phyloP scores from a whole-genome alignment of 1,139 yeast species.

The Suhomyces chickasaworum region DNA sequence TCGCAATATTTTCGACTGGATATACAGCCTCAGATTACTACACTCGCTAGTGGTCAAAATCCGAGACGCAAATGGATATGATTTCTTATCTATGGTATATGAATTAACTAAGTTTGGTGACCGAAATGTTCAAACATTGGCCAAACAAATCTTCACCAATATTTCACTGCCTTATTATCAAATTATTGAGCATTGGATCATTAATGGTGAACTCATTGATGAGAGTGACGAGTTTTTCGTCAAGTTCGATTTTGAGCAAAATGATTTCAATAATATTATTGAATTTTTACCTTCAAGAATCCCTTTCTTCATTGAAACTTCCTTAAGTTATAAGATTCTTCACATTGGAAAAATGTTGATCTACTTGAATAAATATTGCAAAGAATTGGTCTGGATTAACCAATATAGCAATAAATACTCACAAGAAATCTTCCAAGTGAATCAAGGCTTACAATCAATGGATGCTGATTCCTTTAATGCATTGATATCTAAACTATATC shows the following conservation, averaged over 20 bases:
- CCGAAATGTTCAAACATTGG: slow-evolving; percentile 42
- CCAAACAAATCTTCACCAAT: slow-evolving; percentile 48
- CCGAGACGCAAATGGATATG: slow-evolving; percentile 48
- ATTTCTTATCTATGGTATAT: slow-evolving; percentile 56
- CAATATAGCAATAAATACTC: slow-evolving; percentile 41
- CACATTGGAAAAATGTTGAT: slow-evolving; percentile 80
- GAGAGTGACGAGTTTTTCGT: slow-evolving; percentile 75
- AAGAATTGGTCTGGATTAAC: slow-evolving; percentile 60
- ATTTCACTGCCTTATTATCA: slow-evolving; percentile 65
- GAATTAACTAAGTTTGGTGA: slow-evolving; percentile 68
- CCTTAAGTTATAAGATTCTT: slow-evolving; percentile 56
- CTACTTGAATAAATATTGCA: slow-evolving; percentile 65
- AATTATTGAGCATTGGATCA: slow-evolving; percentile 66
- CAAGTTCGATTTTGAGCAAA: slow-evolving; percentile 31
- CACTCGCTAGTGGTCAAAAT: slow-evolving; percentile 43
- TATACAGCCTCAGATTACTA: slow-evolving; percentile 58
- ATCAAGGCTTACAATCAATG: slow-evolving; percentile 39
- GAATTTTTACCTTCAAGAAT: slow-evolving; percentile 41
- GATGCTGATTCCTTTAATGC: slow-evolving; percentile 27
- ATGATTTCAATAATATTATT: slow-evolving; percentile 41
- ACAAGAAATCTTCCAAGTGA: slow-evolving; percentile 28
- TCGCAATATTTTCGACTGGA: slow-evolving; percentile 51
- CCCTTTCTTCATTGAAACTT: slow-evolving; percentile 54
- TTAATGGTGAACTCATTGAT: slow-evolving; percentile 61
- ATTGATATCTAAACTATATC: slow-evolving; percentile 53